phyloP scores from a whole-genome alignment of 2,329 filamentous ascomycete genomes.

The Trichoderma lentiforme region DNA sequence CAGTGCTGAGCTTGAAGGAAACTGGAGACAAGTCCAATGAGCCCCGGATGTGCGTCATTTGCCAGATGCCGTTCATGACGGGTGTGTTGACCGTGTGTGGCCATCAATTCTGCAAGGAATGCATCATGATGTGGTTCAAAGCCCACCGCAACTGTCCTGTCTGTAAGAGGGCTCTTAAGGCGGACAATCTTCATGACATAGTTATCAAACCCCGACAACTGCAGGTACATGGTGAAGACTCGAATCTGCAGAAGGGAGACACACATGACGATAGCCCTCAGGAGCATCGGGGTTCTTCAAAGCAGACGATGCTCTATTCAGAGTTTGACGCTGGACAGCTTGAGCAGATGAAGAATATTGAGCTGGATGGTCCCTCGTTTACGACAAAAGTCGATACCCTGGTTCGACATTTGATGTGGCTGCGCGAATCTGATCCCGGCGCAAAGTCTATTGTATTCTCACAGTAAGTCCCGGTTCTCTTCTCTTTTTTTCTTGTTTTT shows the following conservation, averaged over 20 bases:
- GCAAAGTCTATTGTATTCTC: slow-evolving; percentile 94
- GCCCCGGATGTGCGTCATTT: slow-evolving; percentile 79
- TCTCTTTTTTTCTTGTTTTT: not conserved
- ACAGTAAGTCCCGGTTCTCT: slow-evolving; percentile 48
- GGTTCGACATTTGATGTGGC: slow-evolving; percentile 77
- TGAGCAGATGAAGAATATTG: slow-evolving; percentile 76
- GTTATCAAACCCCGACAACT: slow-evolving; percentile 75
- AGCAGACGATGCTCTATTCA: slow-evolving; percentile 64
- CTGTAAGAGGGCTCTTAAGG: slow-evolving; percentile 69
- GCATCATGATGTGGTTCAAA: slow-evolving; percentile 75
- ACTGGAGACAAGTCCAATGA: slow-evolving; percentile 61
- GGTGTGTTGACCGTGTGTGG: slow-evolving; percentile 85
- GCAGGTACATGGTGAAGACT: slow-evolving; percentile 51
- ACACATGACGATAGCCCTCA: slow-evolving; percentile 5
- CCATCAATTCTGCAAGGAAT: slow-evolving; percentile 88
- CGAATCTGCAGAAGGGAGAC: slow-evolving; percentile 1
- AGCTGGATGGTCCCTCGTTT: slow-evolving; percentile 69
- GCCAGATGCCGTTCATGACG: slow-evolving; percentile 69
- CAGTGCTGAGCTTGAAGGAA: slow-evolving; percentile 52
- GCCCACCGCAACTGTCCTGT: slow-evolving; percentile 74
- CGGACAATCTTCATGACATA: slow-evolving; percentile 76
- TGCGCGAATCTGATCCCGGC: slow-evolving; percentile 78
- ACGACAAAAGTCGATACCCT: slow-evolving; percentile 89
- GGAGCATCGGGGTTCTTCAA: slow-evolving; percentile 26
- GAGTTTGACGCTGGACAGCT: slow-evolving; percentile 69